Evolutionary conservation across 2,329 filamentous ascomycete species (phyloP), one percentile per base, ranked within the genome.

Genomic region (Acrodontium crateriforme): DNA sequence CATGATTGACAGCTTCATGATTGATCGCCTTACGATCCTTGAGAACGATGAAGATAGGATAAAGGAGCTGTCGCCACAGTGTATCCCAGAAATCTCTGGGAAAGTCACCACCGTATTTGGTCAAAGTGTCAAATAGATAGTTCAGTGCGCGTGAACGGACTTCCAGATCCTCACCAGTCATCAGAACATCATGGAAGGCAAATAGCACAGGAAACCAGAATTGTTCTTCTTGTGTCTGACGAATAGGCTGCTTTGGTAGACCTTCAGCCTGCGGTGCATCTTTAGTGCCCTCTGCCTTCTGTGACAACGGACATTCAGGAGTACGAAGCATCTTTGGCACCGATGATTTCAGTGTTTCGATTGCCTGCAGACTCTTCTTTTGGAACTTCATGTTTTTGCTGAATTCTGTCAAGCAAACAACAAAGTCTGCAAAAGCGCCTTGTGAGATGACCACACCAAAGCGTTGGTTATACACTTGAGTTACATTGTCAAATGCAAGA

Each of bases 141-240:
- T 85, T 92, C 21, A 98, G 65, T 2, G 91, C 89, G 43, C 70
- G 58, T 37, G 71, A 94, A 33, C 89, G 78, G 21, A 95, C 89
- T 56, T 99, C 89, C 11, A 99, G 67, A 51, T 99, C 89, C 55
- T 98, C 91, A 2, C 91, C 89, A 2, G 89, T 98, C 89, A 99
- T 99, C 25, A 99, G 62, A 13, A 98, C 85, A 53, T 98, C 89
- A 51, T 99, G 89, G 63, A 98, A 98, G 3, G 91, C 87, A 50
- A 98, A 95, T 16, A 99, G 64, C 5, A 98, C 81, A 0, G 89
- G 89, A 55, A 98, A 98, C 89, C 89, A 99, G 55, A 85, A 98
- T 19, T 91, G 85, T 53, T 95, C 89, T 52, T 98, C 91, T 38
- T 89, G 74, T 3, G 85, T 91, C 24, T 92, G 91, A 29, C 78